A percentile compares a stretch with the other conserved stretches of the same genome.
Conservation (phyloP, 2,329 filamentous ascomycete species). For the Calonectria pauciramosa region DNA sequence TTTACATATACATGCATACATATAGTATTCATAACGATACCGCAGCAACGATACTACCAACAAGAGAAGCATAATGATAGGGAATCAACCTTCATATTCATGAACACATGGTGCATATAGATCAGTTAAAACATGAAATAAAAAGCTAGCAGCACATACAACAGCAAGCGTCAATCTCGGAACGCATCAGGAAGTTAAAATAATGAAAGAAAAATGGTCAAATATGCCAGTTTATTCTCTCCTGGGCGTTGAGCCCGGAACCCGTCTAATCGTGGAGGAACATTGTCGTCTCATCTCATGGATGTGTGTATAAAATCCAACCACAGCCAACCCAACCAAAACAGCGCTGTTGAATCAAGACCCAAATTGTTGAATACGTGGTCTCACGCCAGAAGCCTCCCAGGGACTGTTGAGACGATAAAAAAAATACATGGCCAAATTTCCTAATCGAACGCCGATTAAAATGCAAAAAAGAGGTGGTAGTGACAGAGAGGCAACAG, state of each 20-base stretch:
- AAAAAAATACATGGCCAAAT: constrained; percentile 1
- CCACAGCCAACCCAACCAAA: constrained; percentile 12
- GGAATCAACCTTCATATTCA: background rate
- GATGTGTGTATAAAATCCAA: constrained; percentile 18
- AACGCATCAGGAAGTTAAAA: too few relatives aligned
- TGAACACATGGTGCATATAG: background rate
- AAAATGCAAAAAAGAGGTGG: constrained; percentile 8
- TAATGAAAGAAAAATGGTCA: background rate
- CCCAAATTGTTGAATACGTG: constrained; percentile 50
- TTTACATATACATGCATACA: background rate
- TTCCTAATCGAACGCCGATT: constrained; percentile 19
- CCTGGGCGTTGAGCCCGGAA: constrained; percentile 50
- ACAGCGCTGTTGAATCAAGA: constrained; percentile 37
- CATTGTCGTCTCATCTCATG: background rate
- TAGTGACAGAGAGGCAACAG: background rate
- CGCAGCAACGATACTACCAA: background rate
- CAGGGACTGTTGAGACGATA: constrained; percentile 21
- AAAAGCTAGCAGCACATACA: background rate
- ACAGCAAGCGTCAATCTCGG: background rate
- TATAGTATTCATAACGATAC: background rate
- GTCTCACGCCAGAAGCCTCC: constrained; percentile 38
- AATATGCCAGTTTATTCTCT: constrained; percentile 32
- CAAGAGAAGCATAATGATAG: background rate
- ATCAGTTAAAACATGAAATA: background rate
- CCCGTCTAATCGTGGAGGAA: constrained; percentile 37